Base-by-base conservation (phyloP, 352 stramenopile genomes). In the Phytopythium boreale region DNA sequence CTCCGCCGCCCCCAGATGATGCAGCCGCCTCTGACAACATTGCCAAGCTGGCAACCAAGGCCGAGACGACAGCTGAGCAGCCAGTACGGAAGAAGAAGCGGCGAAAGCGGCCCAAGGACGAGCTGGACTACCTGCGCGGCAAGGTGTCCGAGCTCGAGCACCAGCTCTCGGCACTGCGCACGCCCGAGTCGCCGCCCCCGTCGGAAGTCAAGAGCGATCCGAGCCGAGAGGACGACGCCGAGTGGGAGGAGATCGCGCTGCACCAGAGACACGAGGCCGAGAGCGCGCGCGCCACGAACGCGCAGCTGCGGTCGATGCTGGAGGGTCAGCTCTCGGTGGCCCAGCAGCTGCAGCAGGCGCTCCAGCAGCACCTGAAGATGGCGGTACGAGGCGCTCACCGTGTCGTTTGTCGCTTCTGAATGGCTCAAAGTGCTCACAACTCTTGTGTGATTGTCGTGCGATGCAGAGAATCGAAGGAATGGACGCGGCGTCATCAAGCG, bases 41-140 rank as follows among this genome's bases (percentile, higher is more conserved):
- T 10, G 20, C 43, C 19, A 10, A 22, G 17, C 19, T 4, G 2
- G 19, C 10, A 39, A 7, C 10, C 34, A 39, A 39, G 34, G 10
- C 20, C 5, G 19, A 22, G 43, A 3, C 43, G 20, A 5, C 43
- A 4, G 43, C 20, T 19, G n/a, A 15, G 12, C 43, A 49, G 3
- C 64, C 69, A 47, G 59, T 57, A 20, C 34, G 59, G 14, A 74
- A 65, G 49, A 61, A 51, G 59, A 72, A 64, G 49, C 69, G 69
- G 36, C 67, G 72, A 27, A 77, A 76, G 27, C 67, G 67, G 2
- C 73, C 70, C 31, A 80, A 77, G 63, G 70, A 80, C 37, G 67
- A 80, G 52, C 64, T 80, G 0, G 68, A 76, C 43, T 80, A 77
- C 39, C 61, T 80, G 10, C 67, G 70, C 14, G 70, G 61, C 27